Base-by-base conservation (phyloP, 768 basidiomycete species). In the Leccinum variicolor region DNA sequence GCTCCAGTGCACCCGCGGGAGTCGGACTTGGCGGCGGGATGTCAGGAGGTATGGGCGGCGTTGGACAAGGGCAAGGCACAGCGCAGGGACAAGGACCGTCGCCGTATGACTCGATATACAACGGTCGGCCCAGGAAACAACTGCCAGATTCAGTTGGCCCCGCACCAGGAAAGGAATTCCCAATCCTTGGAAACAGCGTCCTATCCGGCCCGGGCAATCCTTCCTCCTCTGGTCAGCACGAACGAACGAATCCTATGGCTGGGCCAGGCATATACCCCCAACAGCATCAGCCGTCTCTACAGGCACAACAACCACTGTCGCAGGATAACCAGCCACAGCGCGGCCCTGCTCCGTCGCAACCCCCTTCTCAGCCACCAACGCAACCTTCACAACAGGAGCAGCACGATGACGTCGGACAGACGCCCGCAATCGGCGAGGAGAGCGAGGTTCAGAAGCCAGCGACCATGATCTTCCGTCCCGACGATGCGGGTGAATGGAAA, bases 391-490 rank as follows among this genome's bases (percentile, higher is more conserved):
- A 62, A 47, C 60, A 64, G 1, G 54, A 65, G 23, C 67, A 68
- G 17, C 62, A 62, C 29, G 69, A 67, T 19, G 49, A n/a, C 4
- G 41, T 56, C 14, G 64, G 34, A 33, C 64, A 67, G 45, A 21
- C 25, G 5, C 54, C 66, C 4, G 31, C 47, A 28, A n/a, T 31
- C 15, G 61, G 51, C 11, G 53, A 54, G 23, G 71, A 71, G 3
- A 36, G 50, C 2, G 69, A 69, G 7, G 5, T 58, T 52, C 56
- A 61, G 2, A 69, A 69, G 19, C 64, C 53, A 4, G 25, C 83
- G n/a, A 90, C 88, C 19, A 84, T 90, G 11, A 94, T 96, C 56
- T 96, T 93, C 75, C 80, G 90, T 53, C 91, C 94, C 2, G 92
- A 94, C 62, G 89, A 88, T 57, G 84, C 84, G 21, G 86, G 85